Evolutionary conservation across 2,329 filamentous ascomycete species (phyloP).

Genomic region (Pezicula rhizophila): DNA sequence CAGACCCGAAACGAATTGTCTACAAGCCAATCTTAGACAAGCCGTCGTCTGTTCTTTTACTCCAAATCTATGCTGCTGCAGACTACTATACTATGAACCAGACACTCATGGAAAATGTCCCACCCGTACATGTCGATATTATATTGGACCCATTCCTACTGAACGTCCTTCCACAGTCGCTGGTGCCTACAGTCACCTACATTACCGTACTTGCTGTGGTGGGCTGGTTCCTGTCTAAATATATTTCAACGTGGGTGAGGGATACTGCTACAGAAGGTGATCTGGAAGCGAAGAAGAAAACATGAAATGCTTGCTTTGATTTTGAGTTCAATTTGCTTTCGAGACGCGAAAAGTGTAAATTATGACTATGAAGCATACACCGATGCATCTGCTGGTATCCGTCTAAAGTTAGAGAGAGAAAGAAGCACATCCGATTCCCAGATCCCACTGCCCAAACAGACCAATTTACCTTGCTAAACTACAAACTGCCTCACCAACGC

Average conservation of each 20-base stretch:
- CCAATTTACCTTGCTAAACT: background rate
- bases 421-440: background rate
- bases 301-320: slow-evolving; percentile 1
- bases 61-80: slow-evolving; percentile 70
- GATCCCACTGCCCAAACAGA: background rate
- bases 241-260: slow-evolving; percentile 19
- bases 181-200: slow-evolving; percentile 67
- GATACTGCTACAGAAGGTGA: slow-evolving; percentile 5
- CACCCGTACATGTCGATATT: slow-evolving; percentile 69
- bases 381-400: slow-evolving; percentile 11
- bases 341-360: background rate
- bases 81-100: slow-evolving; percentile 77
- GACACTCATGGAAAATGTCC: slow-evolving; percentile 68
- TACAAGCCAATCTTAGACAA: slow-evolving; percentile 8
- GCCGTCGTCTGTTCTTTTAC: slow-evolving; percentile 26
- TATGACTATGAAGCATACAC: slow-evolving; percentile 3
- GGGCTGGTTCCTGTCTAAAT: slow-evolving; percentile 24
- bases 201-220: slow-evolving; percentile 51
- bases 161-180: slow-evolving; percentile 73
- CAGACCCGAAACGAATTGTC: slow-evolving; percentile 1
- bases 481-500: background rate
- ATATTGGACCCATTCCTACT: slow-evolving; percentile 82
- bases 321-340: background rate
- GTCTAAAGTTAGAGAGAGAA: slow-evolving; percentile 2
- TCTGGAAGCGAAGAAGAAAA: slow-evolving; percentile 13